A percentile compares a stretch with the other conserved stretches of the same genome.
These are phyloP conservation scores for Strobilomyces confusus DNA, from an alignment of 768 basidiomycete species.

Conservation along the genomic window DNA sequence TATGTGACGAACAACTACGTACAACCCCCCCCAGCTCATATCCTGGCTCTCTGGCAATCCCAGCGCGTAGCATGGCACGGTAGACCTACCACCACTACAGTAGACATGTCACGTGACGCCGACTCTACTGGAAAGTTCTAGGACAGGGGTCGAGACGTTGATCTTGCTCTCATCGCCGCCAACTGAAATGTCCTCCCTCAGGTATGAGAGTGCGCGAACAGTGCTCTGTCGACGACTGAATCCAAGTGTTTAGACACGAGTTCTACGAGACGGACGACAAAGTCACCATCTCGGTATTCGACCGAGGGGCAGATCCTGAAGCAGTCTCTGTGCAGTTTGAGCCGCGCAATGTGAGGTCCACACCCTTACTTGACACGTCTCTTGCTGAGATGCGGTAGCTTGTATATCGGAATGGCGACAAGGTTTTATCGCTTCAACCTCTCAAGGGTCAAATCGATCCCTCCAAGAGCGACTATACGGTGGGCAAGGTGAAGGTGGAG, in stretches of 20 bases:
- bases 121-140: conserved; percentile 28
- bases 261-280: conserved; percentile 84
- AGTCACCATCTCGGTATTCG: conserved; percentile 71
- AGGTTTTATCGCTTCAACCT: conserved; percentile 68
- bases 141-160: conserved; percentile 5
- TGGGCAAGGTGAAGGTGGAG: conserved; percentile 89
- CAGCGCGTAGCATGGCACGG: too few relatives aligned
- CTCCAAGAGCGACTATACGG: conserved; percentile 54
- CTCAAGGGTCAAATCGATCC: conserved; percentile 79
- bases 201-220: conserved; percentile 15
- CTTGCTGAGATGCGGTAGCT: conserved; percentile 11
- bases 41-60: too few relatives aligned
- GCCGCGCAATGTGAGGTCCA: conserved; percentile 54
- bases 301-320: conserved; percentile 67
- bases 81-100: too few relatives aligned
- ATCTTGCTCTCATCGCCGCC: background rate
- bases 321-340: conserved; percentile 61
- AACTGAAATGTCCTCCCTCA: conserved; percentile 24
- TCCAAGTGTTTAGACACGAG: conserved; percentile 62
- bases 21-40: too few relatives aligned
- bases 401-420: conserved; percentile 63
- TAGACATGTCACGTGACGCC: conserved; percentile 22
- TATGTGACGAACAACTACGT: too few relatives aligned
- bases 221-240: background rate
- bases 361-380: background rate